Evolutionary conservation across 306 rosid species (phyloP).

Genomic region (Leucaena leucocephala): DNA sequence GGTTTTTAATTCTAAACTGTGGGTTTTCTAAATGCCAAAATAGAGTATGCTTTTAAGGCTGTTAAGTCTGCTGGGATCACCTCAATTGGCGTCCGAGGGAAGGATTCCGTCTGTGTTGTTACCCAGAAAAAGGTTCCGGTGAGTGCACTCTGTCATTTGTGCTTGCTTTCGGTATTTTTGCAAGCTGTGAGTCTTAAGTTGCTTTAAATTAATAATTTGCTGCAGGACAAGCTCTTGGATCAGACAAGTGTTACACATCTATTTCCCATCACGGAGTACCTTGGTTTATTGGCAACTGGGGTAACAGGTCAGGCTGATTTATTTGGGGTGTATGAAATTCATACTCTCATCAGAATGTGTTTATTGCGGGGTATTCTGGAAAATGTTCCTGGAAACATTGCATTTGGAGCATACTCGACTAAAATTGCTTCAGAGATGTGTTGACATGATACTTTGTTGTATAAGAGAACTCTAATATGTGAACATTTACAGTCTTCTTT

Average conservation of each 20-base stretch:
- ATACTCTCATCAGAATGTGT: neutral
- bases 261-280: slow-evolving; percentile 86
- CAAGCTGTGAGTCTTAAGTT: neutral
- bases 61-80: slow-evolving; percentile 94
- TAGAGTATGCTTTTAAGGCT: slow-evolving; percentile 99
- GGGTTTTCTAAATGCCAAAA: slow-evolving; percentile 37
- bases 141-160: slow-evolving; percentile 43
- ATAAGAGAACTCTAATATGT: slow-evolving; percentile 14
- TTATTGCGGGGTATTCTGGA: slow-evolving; percentile 1
- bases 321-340: too few relatives aligned
- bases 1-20: slow-evolving; percentile 27
- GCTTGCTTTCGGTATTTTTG: slow-evolving; percentile 11
- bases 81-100: slow-evolving; percentile 93
- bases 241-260: slow-evolving; percentile 95
- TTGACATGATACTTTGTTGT: slow-evolving; percentile 2
- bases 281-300: slow-evolving; percentile 96
- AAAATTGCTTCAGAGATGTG: neutral
- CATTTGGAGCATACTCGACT: neutral
- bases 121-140: slow-evolving; percentile 99
- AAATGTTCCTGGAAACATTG: neutral
- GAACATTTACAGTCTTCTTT: neutral
- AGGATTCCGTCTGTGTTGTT: slow-evolving; percentile 93
- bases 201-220: slow-evolving; percentile 25
- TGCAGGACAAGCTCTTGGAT: slow-evolving; percentile 98
- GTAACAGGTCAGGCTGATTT: slow-evolving; percentile 64